These are phyloP conservation scores for Syncephalastrum contaminatum DNA, from an alignment of 371 early-diverging fungal genomes.

Conservation along the genomic window DNA sequence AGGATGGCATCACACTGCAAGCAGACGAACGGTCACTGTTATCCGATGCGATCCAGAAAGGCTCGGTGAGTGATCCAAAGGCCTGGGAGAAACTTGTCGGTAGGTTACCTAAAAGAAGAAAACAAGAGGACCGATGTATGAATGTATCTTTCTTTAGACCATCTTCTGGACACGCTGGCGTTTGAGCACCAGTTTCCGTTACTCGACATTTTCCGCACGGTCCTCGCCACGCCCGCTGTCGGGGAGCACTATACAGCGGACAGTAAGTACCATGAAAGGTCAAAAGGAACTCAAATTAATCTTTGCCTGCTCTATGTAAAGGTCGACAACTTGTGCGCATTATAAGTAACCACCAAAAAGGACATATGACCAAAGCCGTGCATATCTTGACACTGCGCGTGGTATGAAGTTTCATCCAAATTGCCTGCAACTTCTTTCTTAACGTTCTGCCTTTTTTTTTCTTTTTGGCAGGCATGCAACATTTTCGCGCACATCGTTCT, in stretches of 20 bases:
- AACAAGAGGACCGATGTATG: neutral
- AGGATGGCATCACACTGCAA: slow-evolving; percentile 24
- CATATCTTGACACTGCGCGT: slow-evolving; percentile 57
- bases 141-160: slow-evolving; percentile 19
- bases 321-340: slow-evolving; percentile 18
- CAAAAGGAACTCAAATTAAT: too few species aligned
- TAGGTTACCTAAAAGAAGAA: slow-evolving; percentile 11
- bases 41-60: neutral
- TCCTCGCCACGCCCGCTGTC: slow-evolving; percentile 45
- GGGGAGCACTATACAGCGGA: slow-evolving; percentile 46
- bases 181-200: slow-evolving; percentile 60
- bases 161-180: slow-evolving; percentile 35
- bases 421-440: neutral
- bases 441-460: neutral
- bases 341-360: slow-evolving; percentile 10
- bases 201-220: slow-evolving; percentile 63
- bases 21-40: slow-evolving; percentile 19
- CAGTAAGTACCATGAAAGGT: slow-evolving; percentile 21
- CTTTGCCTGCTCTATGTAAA: neutral
- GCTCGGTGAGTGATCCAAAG: slow-evolving; percentile 10
- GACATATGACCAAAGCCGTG: slow-evolving; percentile 32
- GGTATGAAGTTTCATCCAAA: slow-evolving; percentile 14
- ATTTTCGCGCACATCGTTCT: slow-evolving; percentile 46
- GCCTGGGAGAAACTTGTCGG: slow-evolving; percentile 41
- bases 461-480: slow-evolving; percentile 53